Conservation (phyloP, 2,329 filamentous ascomycete genomes). For the Apiospora koreana region DNA sequence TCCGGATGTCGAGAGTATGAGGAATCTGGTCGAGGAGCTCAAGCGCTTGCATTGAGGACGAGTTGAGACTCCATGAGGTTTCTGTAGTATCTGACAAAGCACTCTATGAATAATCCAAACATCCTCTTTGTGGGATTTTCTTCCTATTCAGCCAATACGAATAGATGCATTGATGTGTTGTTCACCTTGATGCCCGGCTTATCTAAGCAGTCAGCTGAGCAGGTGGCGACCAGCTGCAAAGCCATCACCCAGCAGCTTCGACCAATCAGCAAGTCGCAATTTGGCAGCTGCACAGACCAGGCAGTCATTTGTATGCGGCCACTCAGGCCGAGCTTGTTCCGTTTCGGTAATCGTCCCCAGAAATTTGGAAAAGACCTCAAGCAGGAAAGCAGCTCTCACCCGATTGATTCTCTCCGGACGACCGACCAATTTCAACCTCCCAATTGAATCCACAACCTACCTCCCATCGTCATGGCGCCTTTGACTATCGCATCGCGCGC, state of each 20-base stretch:
- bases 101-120: neutral
- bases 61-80: neutral
- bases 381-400: conserved; percentile 18
- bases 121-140: neutral
- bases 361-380: conserved; percentile 23
- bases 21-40: conserved; percentile 62
- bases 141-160: no score
- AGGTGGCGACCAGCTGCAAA: neutral
- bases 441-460: conserved; percentile 16
- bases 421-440: conserved; percentile 3
- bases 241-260: neutral
- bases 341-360: conserved; percentile 17
- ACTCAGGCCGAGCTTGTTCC: conserved; percentile 10
- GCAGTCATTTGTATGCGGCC: neutral
- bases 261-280: conserved; percentile 6
- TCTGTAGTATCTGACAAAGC: neutral
- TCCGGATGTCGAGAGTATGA: conserved; percentile 63
- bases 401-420: conserved; percentile 9
- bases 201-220: neutral
- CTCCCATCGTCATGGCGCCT: conserved; percentile 59
- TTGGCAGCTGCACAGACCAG: conserved; percentile 9
- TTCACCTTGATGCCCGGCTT: neutral
- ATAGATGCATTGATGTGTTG: neutral
- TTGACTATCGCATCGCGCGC: conserved; percentile 69
- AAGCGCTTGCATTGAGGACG: conserved; percentile 57